Evolutionary conservation across 495 filamentous ascomycete species (phyloP).

Genomic region (Wilcoxina mikolae): DNA sequence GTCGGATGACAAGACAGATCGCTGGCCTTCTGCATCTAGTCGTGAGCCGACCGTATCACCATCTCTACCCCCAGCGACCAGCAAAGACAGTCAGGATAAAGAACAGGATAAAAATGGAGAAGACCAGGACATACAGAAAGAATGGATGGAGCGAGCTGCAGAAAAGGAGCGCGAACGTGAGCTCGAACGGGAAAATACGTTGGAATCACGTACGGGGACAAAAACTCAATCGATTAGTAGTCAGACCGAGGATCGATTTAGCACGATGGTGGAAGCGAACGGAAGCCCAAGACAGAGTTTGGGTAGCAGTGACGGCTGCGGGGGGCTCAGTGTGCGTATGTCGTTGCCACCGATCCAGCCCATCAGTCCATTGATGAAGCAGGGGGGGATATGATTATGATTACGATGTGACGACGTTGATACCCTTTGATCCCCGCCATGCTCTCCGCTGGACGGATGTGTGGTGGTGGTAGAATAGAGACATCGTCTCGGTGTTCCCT

Average conservation of each 20-base stretch:
- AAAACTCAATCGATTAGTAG: background rate
- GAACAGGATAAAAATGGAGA: background rate
- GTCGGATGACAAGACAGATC: conserved; percentile 4
- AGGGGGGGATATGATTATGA: too few relatives aligned
- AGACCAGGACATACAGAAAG: background rate
- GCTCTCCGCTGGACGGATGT: too few relatives aligned
- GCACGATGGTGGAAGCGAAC: background rate
- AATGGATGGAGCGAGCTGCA: background rate
- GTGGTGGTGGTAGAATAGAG: too few relatives aligned
- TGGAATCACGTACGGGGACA: background rate
- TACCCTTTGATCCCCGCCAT: too few relatives aligned
- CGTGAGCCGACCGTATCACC: background rate
- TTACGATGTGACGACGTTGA: too few relatives aligned
- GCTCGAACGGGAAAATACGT: background rate
- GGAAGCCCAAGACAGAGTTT: background rate
- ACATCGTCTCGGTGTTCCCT: too few relatives aligned
- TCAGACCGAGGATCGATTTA: background rate
- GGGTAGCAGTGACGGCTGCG: background rate
- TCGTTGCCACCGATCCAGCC: background rate
- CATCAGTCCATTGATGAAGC: background rate
- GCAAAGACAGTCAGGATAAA: background rate
- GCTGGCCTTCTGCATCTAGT: conserved; percentile 20
- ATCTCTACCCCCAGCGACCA: background rate
- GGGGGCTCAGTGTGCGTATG: background rate
- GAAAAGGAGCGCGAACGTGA: background rate